Base-by-base conservation (phyloP, 2,329 filamentous ascomycete genomes). In the Teratosphaeria nubilosa region DNA sequence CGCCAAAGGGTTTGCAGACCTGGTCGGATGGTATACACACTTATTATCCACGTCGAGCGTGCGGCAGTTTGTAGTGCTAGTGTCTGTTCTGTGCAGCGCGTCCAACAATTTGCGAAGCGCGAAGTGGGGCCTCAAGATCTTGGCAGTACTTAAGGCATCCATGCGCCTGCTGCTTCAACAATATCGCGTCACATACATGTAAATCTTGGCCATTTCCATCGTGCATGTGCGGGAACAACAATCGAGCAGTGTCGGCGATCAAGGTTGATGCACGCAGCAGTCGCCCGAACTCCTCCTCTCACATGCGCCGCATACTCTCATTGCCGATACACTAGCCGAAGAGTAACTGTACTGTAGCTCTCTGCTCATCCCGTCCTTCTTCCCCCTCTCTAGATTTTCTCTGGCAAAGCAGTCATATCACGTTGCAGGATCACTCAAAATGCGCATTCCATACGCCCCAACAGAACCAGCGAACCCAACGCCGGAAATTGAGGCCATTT, bases 371-470 rank as follows among this genome's bases (percentile, higher is more conserved):
- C 41, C n/a, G 50, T 51, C 24, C 24, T 22, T 53, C 30, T 9
- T 22, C 51, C 30, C 30, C 10, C 7, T 53, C 16, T 11, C 51
- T 5, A 5, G 10, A 2, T 20, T 9, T 25, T 9, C 22, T 30
- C 3, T 31, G 13, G 10, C 9, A 7, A 32, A 37, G 32, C 25
- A 34, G 11, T 30, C 53, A n/a, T 24, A 22, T 25, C 37, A 50
- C 52, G 45, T 53, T 48, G 41, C 41, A 22, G 7, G 14, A 9
- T 55, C 34, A 11, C 30, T 31, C 25, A 56, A 51, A 51, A 89
- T 88, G 86, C 84, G 85, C 70, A 76, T 88, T 65, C 83, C 85
- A 48, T 88, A 89, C 78, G 77, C 81, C 59, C 66, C 79, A 65
- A 75, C 80, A 73, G 80, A 79, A 76, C 73, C 75, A 13, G 73